These are phyloP conservation scores for Jamesozyma spencerorum DNA, from an alignment of 805 yeast genomes.

Conservation along the genomic window DNA sequence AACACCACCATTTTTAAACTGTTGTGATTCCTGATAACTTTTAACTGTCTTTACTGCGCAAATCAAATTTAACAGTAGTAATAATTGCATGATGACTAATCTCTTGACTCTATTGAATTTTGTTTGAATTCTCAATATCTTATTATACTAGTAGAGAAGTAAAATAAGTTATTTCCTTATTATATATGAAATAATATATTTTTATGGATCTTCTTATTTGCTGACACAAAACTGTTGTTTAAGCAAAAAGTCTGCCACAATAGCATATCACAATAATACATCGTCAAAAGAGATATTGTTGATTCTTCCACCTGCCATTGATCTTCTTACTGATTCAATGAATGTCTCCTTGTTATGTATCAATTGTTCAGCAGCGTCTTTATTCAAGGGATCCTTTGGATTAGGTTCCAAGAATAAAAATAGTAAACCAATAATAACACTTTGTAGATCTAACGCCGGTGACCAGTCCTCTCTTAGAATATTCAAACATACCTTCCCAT, in stretches of 20 bases:
- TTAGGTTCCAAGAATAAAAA: slow-evolving; percentile 85
- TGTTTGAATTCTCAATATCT: too few species aligned
- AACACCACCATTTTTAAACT: slow-evolving; percentile 3
- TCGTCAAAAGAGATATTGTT: slow-evolving; percentile 52
- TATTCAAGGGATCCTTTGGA: slow-evolving; percentile 85
- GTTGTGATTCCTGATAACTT: not conserved
- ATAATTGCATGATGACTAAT: not conserved
- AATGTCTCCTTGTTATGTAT: slow-evolving; percentile 41
- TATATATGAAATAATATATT: not conserved
- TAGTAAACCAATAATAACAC: slow-evolving; percentile 75
- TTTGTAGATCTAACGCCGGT: slow-evolving; percentile 76
- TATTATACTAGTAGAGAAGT: too few species aligned
- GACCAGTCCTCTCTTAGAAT: slow-evolving; percentile 94
- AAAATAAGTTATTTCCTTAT: not conserved
- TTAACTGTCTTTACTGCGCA: not conserved
- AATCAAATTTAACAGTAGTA: not conserved
- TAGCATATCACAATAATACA: slow-evolving; percentile 35
- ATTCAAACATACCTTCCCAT: slow-evolving; percentile 87
- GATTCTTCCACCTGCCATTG: slow-evolving; percentile 70
- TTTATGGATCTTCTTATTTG: not conserved
- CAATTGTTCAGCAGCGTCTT: slow-evolving; percentile 68
- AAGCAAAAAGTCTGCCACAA: not conserved
- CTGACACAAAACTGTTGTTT: not conserved
- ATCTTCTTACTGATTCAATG: slow-evolving; percentile 42
- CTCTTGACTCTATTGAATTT: too few species aligned